A percentile compares a stretch with the other conserved stretches of the same genome.
These are phyloP conservation scores for Neopestalotiopsis clavispora DNA, from an alignment of 2,329 filamentous ascomycete species.

Conservation along the genomic window DNA sequence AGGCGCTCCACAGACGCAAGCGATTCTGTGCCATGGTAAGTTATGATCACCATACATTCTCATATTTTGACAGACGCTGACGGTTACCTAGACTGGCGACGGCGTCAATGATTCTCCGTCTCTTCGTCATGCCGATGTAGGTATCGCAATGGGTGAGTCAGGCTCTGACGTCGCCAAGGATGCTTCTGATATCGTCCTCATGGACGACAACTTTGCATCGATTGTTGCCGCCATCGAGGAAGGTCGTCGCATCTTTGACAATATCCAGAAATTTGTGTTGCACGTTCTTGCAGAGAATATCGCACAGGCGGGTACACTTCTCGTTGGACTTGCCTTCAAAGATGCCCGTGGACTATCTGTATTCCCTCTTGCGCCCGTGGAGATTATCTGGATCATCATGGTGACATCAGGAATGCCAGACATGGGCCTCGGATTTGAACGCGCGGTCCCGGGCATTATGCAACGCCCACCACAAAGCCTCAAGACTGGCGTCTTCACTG, in stretches of 20 bases:
- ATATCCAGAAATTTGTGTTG: slow-evolving; percentile 77
- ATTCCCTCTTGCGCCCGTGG: slow-evolving; percentile 75
- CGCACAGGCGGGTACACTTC: slow-evolving; percentile 70
- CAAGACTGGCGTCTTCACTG: slow-evolving; percentile 66
- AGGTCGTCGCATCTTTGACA: slow-evolving; percentile 74
- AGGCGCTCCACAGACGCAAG: slow-evolving; percentile 33
- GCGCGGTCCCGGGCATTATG: slow-evolving; percentile 72
- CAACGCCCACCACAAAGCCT: slow-evolving; percentile 68
- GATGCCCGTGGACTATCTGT: slow-evolving; percentile 68
- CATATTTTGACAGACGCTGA: background rate
- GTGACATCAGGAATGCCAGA: slow-evolving; percentile 76
- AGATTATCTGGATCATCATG: slow-evolving; percentile 85
- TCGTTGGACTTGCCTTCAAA: slow-evolving; percentile 76
- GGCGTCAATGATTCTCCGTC: slow-evolving; percentile 77
- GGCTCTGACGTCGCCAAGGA: slow-evolving; percentile 51
- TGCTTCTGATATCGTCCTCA: slow-evolving; percentile 70
- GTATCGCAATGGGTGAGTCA: slow-evolving; percentile 64
- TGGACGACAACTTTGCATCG: slow-evolving; percentile 76
- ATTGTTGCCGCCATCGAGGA: slow-evolving; percentile 76
- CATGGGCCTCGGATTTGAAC: slow-evolving; percentile 78
- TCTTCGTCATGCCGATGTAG: slow-evolving; percentile 71
- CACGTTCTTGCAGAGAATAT: slow-evolving; percentile 74
- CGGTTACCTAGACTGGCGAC: slow-evolving; percentile 60
- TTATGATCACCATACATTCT: too few relatives aligned
- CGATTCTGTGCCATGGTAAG: slow-evolving; percentile 60